phyloP scores from a whole-genome alignment of 352 stramenopile genomes.

The Discostella stelligera region DNA sequence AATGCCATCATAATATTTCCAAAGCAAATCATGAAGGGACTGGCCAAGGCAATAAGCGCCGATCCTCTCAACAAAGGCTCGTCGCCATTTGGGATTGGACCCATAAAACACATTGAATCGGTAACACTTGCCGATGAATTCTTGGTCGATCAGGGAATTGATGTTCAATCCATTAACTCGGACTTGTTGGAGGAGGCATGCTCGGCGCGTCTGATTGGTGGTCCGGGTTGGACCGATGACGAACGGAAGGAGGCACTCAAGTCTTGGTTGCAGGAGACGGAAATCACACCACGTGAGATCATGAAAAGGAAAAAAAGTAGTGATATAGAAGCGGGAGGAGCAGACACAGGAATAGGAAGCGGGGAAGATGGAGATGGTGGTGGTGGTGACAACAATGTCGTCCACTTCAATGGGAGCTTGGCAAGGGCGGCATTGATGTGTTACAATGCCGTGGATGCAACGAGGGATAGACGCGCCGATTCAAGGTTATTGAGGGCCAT shows the following conservation, averaged over 20 bases:
- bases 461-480: conserved; percentile 47
- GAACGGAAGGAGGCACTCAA: conserved; percentile 54
- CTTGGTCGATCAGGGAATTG: conserved; percentile 59
- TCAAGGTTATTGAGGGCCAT: conserved; percentile 53
- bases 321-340: neutral
- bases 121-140: conserved; percentile 65
- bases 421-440: conserved; percentile 60
- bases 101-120: conserved; percentile 62
- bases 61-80: conserved; percentile 45
- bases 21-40: conserved; percentile 57
- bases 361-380: neutral
- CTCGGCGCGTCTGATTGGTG: conserved; percentile 63
- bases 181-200: conserved; percentile 63
- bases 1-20: conserved; percentile 31
- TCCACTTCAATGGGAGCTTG: conserved; percentile 71
- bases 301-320: conserved; percentile 7
- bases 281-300: conserved; percentile 42
- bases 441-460: conserved; percentile 61
- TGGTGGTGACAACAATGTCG: neutral
- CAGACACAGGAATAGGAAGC: too few species aligned
- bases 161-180: conserved; percentile 53
- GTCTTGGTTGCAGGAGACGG: conserved; percentile 58
- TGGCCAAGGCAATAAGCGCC: conserved; percentile 50
- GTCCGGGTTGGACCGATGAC: conserved; percentile 44
- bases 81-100: conserved; percentile 54